A percentile compares a stretch with the other conserved stretches of the same genome.
Evolutionary conservation across 352 stramenopile species (phyloP).

Genomic region (Thraustotheca clavata): DNA sequence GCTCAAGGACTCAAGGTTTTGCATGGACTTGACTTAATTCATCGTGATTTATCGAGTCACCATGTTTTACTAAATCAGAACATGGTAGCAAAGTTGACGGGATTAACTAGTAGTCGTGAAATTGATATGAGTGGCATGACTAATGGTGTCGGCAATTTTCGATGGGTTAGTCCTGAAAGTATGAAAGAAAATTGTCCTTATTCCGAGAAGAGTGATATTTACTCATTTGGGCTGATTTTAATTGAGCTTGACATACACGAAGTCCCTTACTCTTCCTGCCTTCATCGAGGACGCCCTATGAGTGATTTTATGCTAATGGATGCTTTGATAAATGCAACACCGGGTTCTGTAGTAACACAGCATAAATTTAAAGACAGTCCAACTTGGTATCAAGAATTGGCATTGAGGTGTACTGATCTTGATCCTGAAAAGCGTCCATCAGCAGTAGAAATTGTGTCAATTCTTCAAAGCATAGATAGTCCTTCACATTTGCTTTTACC

Average conservation of each 20-base stretch:
- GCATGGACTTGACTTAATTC: constrained; percentile 12
- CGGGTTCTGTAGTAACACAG: neutral
- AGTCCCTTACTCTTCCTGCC: constrained; percentile 3
- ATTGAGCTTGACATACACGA: constrained; percentile 26
- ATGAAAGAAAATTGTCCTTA: constrained; percentile 63
- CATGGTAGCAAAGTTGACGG: constrained; percentile 29
- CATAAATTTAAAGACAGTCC: neutral
- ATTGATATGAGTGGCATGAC: constrained; percentile 27
- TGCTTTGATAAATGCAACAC: neutral
- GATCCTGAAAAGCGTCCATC: neutral
- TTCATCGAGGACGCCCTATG: neutral
- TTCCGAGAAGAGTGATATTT: constrained; percentile 78
- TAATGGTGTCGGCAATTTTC: constrained; percentile 26
- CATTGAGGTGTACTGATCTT: neutral
- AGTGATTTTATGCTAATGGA: neutral
- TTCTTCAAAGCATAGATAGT: no score
- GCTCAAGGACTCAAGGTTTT: neutral
- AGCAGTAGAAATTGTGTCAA: neutral
- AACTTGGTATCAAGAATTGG: neutral
- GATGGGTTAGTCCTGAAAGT: constrained; percentile 70
- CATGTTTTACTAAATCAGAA: constrained; percentile 26
- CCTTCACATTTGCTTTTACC: neutral
- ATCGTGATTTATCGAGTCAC: constrained; percentile 14
- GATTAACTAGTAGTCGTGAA: constrained; percentile 21
- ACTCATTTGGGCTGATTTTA: constrained; percentile 75